Evolutionary conservation across 192 early-diverging fungal species (phyloP).

Genomic region (Linnemannia exigua): DNA sequence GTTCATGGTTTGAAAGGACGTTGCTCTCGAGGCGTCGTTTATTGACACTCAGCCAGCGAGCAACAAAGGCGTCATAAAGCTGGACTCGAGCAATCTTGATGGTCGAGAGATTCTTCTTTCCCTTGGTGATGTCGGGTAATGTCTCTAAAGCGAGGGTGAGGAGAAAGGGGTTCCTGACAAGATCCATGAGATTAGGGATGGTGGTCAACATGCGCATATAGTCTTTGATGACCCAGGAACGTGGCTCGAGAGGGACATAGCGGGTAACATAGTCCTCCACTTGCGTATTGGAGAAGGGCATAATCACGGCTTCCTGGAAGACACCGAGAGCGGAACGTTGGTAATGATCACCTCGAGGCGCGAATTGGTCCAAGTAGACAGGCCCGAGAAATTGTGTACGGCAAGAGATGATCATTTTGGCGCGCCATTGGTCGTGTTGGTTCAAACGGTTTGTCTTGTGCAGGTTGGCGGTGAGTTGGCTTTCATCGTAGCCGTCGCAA

Average conservation of each 20-base stretch:
- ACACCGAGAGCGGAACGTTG: neutral
- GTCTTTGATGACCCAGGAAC: neutral
- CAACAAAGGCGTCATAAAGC: neutral
- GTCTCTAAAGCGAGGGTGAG: neutral
- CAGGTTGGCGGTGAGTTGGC: neutral
- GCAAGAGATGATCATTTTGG: constrained; percentile 9
- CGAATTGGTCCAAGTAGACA: neutral
- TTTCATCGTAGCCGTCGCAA: constrained; percentile 12
- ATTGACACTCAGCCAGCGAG: neutral
- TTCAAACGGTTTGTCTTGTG: neutral
- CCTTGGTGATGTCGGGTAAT: neutral
- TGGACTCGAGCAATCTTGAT: neutral
- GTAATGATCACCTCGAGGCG: neutral
- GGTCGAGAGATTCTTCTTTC: neutral
- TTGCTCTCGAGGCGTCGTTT: neutral
- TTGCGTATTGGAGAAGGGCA: neutral
- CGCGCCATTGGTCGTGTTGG: neutral
- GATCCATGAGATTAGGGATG: neutral
- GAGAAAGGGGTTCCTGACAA: neutral
- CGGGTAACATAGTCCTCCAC: neutral
- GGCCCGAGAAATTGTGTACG: neutral
- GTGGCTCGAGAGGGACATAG: neutral
- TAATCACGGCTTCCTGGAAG: constrained; percentile 5
- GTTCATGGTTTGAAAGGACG: too few relatives aligned
- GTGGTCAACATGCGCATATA: neutral